A percentile compares a stretch with the other conserved stretches of the same genome.
These are phyloP conservation scores for Keithomyces neogunnii DNA, from an alignment of 2,329 filamentous ascomycete species.

Conservation along the genomic window DNA sequence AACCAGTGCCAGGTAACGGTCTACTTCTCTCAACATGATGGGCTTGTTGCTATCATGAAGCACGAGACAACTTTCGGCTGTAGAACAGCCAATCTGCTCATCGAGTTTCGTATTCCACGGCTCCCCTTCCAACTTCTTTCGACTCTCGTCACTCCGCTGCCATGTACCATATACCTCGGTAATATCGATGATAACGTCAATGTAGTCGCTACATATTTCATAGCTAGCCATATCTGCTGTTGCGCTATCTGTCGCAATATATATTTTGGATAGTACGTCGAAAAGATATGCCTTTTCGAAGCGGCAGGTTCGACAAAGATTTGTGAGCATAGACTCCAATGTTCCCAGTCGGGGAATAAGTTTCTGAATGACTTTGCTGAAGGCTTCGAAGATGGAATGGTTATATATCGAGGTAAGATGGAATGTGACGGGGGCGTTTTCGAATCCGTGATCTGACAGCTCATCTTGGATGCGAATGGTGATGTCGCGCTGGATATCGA, in stretches of 20 bases:
- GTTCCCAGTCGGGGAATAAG: constrained; percentile 89
- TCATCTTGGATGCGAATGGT: constrained; percentile 95
- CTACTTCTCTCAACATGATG: constrained; percentile 61
- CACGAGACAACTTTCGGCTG: constrained; percentile 61
- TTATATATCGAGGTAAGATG: constrained; percentile 98
- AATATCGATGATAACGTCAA: constrained; percentile 95
- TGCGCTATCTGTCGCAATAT: constrained; percentile 91
- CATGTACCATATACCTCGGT: constrained; percentile 88
- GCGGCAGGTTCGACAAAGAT: constrained; percentile 83
- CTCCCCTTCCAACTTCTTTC: constrained; percentile 47
- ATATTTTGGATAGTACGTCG: constrained; percentile 96
- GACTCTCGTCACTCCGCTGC: constrained; percentile 47
- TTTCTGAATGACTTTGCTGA: constrained; percentile 97
- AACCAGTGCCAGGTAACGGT: constrained; percentile 69
- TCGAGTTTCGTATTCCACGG: constrained; percentile 55
- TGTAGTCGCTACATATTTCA: constrained; percentile 97
- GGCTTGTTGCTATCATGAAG: constrained; percentile 55
- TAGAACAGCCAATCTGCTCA: constrained; percentile 57
- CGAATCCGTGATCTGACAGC: constrained; percentile 83
- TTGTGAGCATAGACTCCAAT: constrained; percentile 88
- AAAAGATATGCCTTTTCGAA: constrained; percentile 99
- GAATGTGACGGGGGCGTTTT: constrained; percentile 89
- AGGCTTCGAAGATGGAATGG: constrained; percentile 96
- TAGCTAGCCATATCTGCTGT: constrained; percentile 94
- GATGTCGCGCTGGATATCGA: constrained; percentile 93